Evolutionary conservation across 2,329 filamentous ascomycete genomes (phyloP), one percentile per base, ranked within the genome.

Genomic region (Colletotrichum abscissum): DNA sequence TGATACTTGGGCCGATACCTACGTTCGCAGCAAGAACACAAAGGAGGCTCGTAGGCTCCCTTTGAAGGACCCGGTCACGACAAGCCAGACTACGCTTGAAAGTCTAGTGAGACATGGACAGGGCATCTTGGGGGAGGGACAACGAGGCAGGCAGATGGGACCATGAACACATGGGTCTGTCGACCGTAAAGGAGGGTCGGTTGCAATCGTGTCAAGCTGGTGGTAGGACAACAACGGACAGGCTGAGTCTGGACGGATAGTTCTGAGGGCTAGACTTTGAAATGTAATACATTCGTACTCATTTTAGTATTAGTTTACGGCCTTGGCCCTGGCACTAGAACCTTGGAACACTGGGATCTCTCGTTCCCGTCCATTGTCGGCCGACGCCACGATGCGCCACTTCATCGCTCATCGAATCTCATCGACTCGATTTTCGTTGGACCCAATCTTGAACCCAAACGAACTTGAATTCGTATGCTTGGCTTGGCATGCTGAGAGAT

Each of bases 401-500:
- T 9, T 26, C 5, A 63, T 52, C 1, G 19, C 35, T 26, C 33
- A 33, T 63, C 28, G n/a, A 35, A 35, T 49, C n/a, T 54, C 5
- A 12, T 38, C 28, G 46, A 28, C 62, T 63, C 62, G 28, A 55
- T 63, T 42, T 16, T 28, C 22, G 3, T n/a, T 26, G 28, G n/a
- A 35, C 26, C n/a, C 42, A 49, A n/a, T 49, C 19, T 28, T n/a
- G 14, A 64, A 55, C 2, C 28, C 12, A 19, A 35, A 24, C 30
- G 4, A 24, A n/a, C 19, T 24, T n/a, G 19, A 28, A 7, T 4
- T 14, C 12, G 4, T 63, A 11, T 9, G n/a, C 46, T 1, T 30
- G n/a, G 30, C 14, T 26, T 64, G 49, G 62, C 49, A 64, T 64
- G 62, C 8, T 38, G n/a, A 26, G 46, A 64, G 46, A 55, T 55